Conservation (phyloP, 768 basidiomycete genomes). For the Russula olivacea region DNA sequence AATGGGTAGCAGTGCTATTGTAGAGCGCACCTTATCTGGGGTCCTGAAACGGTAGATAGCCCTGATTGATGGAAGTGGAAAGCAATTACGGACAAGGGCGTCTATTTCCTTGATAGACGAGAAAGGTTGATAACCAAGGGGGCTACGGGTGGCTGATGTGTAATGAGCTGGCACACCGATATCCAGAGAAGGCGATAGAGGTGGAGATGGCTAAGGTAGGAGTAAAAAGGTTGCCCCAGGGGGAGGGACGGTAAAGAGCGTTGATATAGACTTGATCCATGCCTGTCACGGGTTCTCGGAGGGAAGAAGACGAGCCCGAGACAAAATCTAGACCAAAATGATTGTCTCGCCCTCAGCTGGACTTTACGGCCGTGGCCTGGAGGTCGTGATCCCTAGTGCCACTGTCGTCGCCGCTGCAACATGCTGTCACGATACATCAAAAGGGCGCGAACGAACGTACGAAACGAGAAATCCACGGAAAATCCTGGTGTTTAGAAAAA, state of each 20-base stretch:
- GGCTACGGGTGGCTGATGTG: conserved; percentile 10
- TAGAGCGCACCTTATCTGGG: conserved; percentile 8
- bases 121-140: conserved; percentile 12
- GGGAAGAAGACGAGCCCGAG: too few species aligned
- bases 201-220: background rate
- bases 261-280: conserved; percentile 16
- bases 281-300: background rate
- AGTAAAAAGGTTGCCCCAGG: background rate
- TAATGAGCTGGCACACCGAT: conserved; percentile 13
- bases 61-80: background rate
- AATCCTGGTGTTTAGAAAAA: too few species aligned
- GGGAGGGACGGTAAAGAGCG: background rate
- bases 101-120: conserved; percentile 1
- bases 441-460: too few species aligned
- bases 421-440: too few species aligned
- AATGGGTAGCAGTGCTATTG: background rate
- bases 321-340: background rate
- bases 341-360: background rate
- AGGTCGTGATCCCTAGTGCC: background rate
- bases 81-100: background rate
- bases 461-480: too few species aligned
- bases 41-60: conserved; percentile 3
- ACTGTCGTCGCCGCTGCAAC: background rate
- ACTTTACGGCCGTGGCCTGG: background rate
- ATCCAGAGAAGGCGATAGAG: background rate